Conservation (phyloP, 441 rosid genomes). For the Erodium texanum region DNA sequence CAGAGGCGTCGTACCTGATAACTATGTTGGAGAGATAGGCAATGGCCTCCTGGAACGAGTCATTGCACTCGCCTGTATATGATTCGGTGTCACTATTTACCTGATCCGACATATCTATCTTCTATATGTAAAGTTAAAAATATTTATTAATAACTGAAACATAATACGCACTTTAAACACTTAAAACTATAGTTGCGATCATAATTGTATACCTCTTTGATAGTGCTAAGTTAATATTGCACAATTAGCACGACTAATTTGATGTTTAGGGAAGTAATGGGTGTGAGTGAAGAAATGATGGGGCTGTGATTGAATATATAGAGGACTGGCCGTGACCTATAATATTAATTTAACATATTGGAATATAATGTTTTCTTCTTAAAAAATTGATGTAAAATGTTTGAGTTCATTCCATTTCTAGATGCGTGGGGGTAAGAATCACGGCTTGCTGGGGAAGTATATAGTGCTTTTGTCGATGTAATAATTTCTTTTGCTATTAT, state of each 20-base stretch:
- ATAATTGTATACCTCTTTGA: too few relatives aligned
- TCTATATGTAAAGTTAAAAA: too few relatives aligned
- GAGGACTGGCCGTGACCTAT: not conserved
- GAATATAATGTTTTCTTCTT: not conserved
- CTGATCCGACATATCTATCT: not conserved
- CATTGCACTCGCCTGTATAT: not conserved
- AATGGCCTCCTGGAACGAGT: not conserved
- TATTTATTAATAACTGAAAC: too few relatives aligned
- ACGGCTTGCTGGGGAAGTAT: not conserved
- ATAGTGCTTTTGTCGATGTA: too few relatives aligned
- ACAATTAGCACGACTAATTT: too few relatives aligned
- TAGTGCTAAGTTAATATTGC: too few relatives aligned
- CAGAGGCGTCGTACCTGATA: not conserved
- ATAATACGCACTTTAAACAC: too few relatives aligned
- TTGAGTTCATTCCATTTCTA: not conserved
- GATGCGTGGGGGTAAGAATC: not conserved
- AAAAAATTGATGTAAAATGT: not conserved
- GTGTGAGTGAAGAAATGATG: not conserved
- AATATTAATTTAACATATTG: too few relatives aligned
- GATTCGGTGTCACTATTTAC: not conserved
- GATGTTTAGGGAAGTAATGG: too few relatives aligned
- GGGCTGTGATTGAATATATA: not conserved
- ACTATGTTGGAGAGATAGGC: not conserved
- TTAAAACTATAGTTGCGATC: too few relatives aligned
- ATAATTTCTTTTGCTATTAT: too few relatives aligned